Percentiles rank a stretch among this genome's conserved stretches.
Conservation (phyloP, 2,329 filamentous ascomycete species). For the Cadophora sp. region DNA sequence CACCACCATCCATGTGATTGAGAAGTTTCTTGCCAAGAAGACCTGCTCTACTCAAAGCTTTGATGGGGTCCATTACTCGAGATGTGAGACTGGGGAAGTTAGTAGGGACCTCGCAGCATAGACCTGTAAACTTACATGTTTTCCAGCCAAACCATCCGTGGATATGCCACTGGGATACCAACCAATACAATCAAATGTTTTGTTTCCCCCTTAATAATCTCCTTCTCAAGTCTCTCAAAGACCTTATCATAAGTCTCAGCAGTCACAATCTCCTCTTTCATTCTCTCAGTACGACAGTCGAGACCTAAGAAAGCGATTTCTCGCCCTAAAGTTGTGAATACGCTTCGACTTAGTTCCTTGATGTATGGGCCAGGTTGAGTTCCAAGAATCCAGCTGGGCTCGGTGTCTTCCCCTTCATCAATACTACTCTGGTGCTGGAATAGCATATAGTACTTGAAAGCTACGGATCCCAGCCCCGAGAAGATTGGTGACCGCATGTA, state of each 20-base stretch:
- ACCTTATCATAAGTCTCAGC: constrained; percentile 85
- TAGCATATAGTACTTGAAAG: constrained; percentile 98
- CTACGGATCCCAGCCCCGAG: constrained; percentile 85
- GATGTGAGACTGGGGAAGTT: constrained; percentile 73
- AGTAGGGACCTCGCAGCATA: constrained; percentile 37
- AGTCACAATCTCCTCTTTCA: constrained; percentile 78
- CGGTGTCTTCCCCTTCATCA: constrained; percentile 79
- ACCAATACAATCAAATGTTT: constrained; percentile 90
- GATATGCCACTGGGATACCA: constrained; percentile 84
- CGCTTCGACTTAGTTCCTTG: constrained; percentile 79
- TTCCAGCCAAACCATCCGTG: constrained; percentile 75
- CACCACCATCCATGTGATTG: constrained; percentile 89
- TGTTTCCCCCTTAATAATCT: constrained; percentile 83
- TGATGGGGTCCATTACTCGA: constrained; percentile 84
- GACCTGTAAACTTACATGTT: constrained; percentile 61
- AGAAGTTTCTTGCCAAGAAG: constrained; percentile 77
- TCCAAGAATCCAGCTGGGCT: constrained; percentile 92
- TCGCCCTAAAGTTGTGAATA: constrained; percentile 84
- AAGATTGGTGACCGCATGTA: constrained; percentile 94
- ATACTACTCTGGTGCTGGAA: constrained; percentile 94
- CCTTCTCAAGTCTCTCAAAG: constrained; percentile 83
- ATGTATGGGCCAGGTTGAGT: constrained; percentile 87
- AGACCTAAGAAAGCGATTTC: constrained; percentile 84
- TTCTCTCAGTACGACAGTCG: constrained; percentile 91
- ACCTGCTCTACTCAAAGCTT: constrained; percentile 83